Evolutionary conservation across 805 yeast genomes (phyloP), one percentile per base, ranked within the genome.

Genomic region (Pichia eremophila): DNA sequence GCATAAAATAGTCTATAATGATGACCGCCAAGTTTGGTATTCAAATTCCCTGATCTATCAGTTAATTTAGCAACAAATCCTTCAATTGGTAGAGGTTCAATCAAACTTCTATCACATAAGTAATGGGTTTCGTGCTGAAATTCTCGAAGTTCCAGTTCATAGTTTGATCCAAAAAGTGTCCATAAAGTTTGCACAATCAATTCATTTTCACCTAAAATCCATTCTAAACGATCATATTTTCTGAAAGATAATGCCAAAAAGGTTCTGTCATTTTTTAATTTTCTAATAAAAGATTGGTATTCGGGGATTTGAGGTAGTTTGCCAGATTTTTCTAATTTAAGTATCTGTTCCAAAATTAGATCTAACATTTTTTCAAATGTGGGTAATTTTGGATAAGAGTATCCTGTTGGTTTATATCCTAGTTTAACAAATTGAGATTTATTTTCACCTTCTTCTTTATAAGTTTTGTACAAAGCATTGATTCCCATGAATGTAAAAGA

Each of bases 31-130:
- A 65, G 45, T 6, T 37, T 39, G 1, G 63, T 48, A 19, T 44
- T 49, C 18, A 46, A n/a, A 27, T 54, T 59, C 0, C 87, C 87
- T 7, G 62, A 58, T 48, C 74, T 69, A 40, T 77, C 71, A 0
- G 81, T 72, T 31, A 83, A 59, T 44, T 81, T 71, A 3, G 77
- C 66, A 19, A 90, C 61, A 59, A 85, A 89, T 0, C 98, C 98
- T 65, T 91, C 98, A 10, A 88, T 62, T 0, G 95, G 81, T 0
- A 66, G 45, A 0, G 96, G 96, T 58, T 84, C 95, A 0, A 53
- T 43, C 18, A 70, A 9, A 9, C 50, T 47, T 2, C 60, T 63
- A 17, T 53, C 55, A 32, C 54, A 36, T 1, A 69, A 57, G 2
- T 40, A 37, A 44, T 67, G 58, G 5, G 76, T 68, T 48, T 71